phyloP scores from a whole-genome alignment of 208 protist species.

The Trypanosoma platydactyli region DNA sequence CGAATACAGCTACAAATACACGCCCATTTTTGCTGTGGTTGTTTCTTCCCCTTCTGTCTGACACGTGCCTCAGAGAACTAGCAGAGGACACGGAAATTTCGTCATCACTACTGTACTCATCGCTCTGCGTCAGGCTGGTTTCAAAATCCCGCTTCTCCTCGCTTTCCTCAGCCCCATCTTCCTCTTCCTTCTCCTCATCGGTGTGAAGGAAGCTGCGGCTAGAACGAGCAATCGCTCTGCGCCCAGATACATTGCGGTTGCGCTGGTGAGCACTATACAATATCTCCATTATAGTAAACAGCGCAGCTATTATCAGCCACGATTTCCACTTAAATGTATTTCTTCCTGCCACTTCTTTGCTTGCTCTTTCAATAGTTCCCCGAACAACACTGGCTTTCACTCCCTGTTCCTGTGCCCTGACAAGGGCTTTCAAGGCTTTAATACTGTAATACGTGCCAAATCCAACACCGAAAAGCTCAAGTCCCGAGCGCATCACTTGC shows the following conservation, averaged over 20 bases:
- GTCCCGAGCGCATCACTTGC: conserved; percentile 70
- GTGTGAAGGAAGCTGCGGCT: not conserved
- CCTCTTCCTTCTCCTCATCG: conserved; percentile 15
- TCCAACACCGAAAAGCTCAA: conserved; percentile 81
- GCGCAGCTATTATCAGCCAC: conserved; percentile 48
- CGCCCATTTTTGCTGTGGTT: conserved; percentile 16
- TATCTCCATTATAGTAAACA: conserved; percentile 67
- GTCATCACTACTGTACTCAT: conserved; percentile 29
- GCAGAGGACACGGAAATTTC: conserved; percentile 11
- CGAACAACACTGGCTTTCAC: conserved; percentile 3
- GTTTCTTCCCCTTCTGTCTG: not conserved
- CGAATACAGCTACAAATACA: conserved; percentile 70
- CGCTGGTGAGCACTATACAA: conserved; percentile 46
- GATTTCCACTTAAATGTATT: conserved; percentile 42
- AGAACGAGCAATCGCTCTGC: conserved; percentile 11
- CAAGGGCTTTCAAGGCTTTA: conserved; percentile 68
- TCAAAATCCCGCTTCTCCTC: conserved; percentile 6
- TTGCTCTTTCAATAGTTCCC: conserved; percentile 16
- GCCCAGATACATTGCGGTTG: conserved; percentile 7
- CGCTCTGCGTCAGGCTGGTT: conserved; percentile 70
- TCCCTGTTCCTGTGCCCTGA: conserved; percentile 37
- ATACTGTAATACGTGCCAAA: conserved; percentile 90
- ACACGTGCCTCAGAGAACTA: not conserved
- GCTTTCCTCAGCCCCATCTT: too few relatives aligned
- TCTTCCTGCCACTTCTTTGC: conserved; percentile 7